Percentiles rank a stretch among this genome's conserved stretches.
Evolutionary conservation across 2,329 filamentous ascomycete genomes (phyloP).

Genomic region (Aureobasidium lini): DNA sequence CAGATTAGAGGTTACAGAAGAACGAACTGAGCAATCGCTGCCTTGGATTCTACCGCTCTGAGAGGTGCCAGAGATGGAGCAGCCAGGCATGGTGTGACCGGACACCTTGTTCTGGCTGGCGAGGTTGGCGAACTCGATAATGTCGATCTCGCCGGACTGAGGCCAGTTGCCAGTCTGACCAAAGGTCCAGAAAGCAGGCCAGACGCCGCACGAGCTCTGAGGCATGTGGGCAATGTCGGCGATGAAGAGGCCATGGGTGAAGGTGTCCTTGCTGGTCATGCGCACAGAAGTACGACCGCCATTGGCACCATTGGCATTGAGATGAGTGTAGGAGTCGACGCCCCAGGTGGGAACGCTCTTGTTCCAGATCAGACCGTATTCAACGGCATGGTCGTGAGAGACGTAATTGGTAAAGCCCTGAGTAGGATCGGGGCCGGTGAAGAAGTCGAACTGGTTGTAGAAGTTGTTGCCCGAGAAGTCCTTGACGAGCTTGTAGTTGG

Average conservation of each 20-base stretch:
- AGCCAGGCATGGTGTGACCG: slow-evolving; percentile 25
- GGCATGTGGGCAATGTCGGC: slow-evolving; percentile 46
- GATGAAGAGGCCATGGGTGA: slow-evolving; percentile 41
- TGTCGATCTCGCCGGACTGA: slow-evolving; percentile 40
- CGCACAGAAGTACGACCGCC: slow-evolving; percentile 36
- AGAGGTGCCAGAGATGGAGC: slow-evolving; percentile 29
- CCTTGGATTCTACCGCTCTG: slow-evolving; percentile 38
- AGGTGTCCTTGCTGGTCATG: slow-evolving; percentile 37
- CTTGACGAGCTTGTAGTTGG: slow-evolving; percentile 34
- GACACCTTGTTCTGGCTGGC: slow-evolving; percentile 32
- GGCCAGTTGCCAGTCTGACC: slow-evolving; percentile 28
- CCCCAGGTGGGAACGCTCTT: slow-evolving; percentile 14
- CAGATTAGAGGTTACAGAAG: not conserved
- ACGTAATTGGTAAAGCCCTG: slow-evolving; percentile 67
- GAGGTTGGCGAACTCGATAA: slow-evolving; percentile 39
- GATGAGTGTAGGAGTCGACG: slow-evolving; percentile 16
- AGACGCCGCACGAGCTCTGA: slow-evolving; percentile 38
- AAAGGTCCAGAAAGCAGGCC: slow-evolving; percentile 38
- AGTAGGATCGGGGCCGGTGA: slow-evolving; percentile 57
- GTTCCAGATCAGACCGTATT: slow-evolving; percentile 19
- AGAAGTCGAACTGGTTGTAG: slow-evolving; percentile 48
- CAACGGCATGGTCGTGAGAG: slow-evolving; percentile 45
- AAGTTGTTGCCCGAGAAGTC: slow-evolving; percentile 41
- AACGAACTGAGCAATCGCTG: slow-evolving; percentile 42
- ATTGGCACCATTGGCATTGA: not conserved